Conservation (phyloP, 2,329 filamentous ascomycete genomes). For the Penicillium digitatum region DNA sequence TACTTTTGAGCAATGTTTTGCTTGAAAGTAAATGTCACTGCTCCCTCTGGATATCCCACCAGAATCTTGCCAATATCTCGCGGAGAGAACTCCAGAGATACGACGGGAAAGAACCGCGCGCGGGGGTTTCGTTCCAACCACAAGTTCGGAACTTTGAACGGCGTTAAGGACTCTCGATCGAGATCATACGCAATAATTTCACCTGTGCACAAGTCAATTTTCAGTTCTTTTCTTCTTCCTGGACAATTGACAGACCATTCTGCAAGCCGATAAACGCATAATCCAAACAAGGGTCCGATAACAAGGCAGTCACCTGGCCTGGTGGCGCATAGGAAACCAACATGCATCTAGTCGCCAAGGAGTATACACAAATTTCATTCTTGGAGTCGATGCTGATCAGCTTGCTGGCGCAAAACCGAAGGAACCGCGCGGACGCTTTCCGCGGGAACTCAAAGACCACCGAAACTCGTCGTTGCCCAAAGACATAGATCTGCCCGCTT, state of each 20-base stretch:
- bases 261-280: conserved; percentile 84
- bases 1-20: conserved; percentile 73
- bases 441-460: conserved; percentile 68
- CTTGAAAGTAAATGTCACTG: conserved; percentile 91
- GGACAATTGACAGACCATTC: conserved; percentile 50
- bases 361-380: conserved; percentile 81
- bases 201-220: conserved; percentile 41
- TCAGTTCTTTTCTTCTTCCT: not conserved
- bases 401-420: conserved; percentile 84
- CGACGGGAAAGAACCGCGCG: conserved; percentile 61
- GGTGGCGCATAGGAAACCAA: conserved; percentile 70
- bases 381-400: conserved; percentile 79
- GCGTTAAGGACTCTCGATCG: conserved; percentile 70
- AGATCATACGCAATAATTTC: conserved; percentile 92
- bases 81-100: conserved; percentile 81
- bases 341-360: conserved; percentile 65
- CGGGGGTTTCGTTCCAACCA: conserved; percentile 72
- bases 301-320: conserved; percentile 67
- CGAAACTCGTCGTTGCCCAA: conserved; percentile 76
- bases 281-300: conserved; percentile 85
- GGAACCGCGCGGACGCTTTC: conserved; percentile 66
- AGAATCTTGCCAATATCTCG: conserved; percentile 87
- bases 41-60: conserved; percentile 85
- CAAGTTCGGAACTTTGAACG: conserved; percentile 80
- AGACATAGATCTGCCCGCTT: conserved; percentile 80